Base-by-base conservation (phyloP, 1,139 yeast species). In the Blastobotrys buckinghamii region DNA sequence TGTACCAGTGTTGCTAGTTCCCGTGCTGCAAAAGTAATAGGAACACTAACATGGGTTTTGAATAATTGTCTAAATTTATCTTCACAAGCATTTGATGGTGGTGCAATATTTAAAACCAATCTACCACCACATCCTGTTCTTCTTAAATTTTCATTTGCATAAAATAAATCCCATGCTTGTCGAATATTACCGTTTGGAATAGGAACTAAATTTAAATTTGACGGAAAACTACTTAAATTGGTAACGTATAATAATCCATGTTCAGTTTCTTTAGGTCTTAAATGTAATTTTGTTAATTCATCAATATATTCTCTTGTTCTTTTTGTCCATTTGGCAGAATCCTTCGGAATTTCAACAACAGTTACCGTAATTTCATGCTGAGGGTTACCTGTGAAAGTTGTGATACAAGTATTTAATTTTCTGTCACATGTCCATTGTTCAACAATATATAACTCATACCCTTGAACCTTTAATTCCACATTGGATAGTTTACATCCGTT, bases 401-500 rank as follows among this genome's bases (percentile, higher is more conserved):
- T 79, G 24, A 90, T 83, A 7, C 85, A 75, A 0, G 83, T 74
- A 33, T 87, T 81, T 20, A 81, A 70, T 48, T 77, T 75, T 37
- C 97, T 71, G 50, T 81, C 82, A 39, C 84, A 76, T 2, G 86
- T 83, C 97, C 98, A 92, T 65, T 90, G 97, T 62, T 92, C 97
- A 12, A 90, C 95, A 43, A 92, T 72, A 61, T 92, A 92, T 26
- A 86, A 77, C 63, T 92, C 97, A 62, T 84, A 87, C 0, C 97
- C 97, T 1, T 51, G 46, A 8, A 67, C 50, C 32, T 52, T 58
- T 33, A 54, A 53, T 15, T 47, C 45, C 16, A 55, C 53, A 1
- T 46, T 45, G 13, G 56, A 51, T n/a, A 57, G 42, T 15, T 40
- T 29, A 33, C 56, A 55, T 8, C 54, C 53, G 0, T 53, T 50